Evolutionary conservation across 164 flowering plant species (phyloP).

Genomic region (Protea cynaroides): DNA sequence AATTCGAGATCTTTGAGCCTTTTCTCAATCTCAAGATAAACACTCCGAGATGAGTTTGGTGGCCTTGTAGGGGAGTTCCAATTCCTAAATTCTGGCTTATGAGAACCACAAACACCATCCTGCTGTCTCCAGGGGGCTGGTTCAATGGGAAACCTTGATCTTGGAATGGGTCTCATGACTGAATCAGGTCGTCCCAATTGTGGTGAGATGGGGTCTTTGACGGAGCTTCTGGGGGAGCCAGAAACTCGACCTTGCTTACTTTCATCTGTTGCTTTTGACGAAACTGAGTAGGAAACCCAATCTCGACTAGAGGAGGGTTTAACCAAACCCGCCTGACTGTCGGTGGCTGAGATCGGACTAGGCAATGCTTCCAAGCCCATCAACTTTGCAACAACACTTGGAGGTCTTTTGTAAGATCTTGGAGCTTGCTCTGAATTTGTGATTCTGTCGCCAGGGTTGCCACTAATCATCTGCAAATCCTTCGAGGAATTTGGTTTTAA

Average conservation of each 20-base stretch:
- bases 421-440: conserved; percentile 18
- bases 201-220: conserved; percentile 31
- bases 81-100: conserved; percentile 18
- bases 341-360: conserved; percentile 20
- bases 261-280: conserved; percentile 27
- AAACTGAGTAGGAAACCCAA: conserved; percentile 20
- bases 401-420: conserved; percentile 35
- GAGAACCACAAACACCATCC: conserved; percentile 30
- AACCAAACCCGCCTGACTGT: conserved; percentile 11
- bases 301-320: conserved; percentile 17
- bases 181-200: conserved; percentile 20
- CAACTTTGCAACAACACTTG: conserved; percentile 81
- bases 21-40: conserved; percentile 82
- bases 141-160: conserved; percentile 52
- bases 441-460: conserved; percentile 16
- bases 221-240: conserved; percentile 30
- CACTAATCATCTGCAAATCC: conserved; percentile 19
- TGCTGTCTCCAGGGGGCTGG: conserved; percentile 72
- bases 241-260: conserved; percentile 21
- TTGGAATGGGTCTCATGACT: conserved; percentile 37
- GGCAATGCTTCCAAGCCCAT: conserved; percentile 80
- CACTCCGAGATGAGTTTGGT: conserved; percentile 34
- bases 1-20: conserved; percentile 72
- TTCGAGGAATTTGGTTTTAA: conserved; percentile 23
- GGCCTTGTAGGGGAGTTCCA: conserved; percentile 24